Percentiles rank a stretch among this genome's conserved stretches.
Conservation (phyloP, 225 moss, liverwort and hornwort species). For the Sphagnum contortum region DNA sequence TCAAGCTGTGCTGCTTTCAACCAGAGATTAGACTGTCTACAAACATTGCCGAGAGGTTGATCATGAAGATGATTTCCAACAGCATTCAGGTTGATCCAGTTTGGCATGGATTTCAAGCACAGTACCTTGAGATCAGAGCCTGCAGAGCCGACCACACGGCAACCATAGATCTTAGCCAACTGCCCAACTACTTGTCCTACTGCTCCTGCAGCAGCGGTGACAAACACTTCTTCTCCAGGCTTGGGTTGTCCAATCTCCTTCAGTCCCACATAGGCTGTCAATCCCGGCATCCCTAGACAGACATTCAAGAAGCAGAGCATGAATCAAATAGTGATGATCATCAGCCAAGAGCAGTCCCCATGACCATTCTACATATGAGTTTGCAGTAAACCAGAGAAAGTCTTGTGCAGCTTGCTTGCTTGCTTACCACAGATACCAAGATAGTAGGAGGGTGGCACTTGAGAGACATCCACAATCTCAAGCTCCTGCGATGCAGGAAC, state of each 20-base stretch:
- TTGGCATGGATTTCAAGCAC: no score
- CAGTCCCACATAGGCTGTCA: slow-evolving; percentile 43
- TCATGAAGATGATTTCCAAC: no score
- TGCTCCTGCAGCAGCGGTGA: slow-evolving; percentile 47
- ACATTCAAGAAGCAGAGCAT: neutral
- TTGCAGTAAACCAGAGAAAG: no score
- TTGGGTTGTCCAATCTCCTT: slow-evolving; percentile 32
- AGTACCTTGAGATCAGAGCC: slow-evolving; percentile 35
- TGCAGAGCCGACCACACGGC: slow-evolving; percentile 46
- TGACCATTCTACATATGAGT: no score
- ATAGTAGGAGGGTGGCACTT: slow-evolving; percentile 2
- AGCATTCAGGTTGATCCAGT: no score
- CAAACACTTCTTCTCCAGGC: slow-evolving; percentile 44
- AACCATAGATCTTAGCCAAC: slow-evolving; percentile 43
- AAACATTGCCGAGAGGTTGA: no score
- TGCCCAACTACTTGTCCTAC: slow-evolving; percentile 61
- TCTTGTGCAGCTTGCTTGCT: neutral
- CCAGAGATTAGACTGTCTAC: no score
- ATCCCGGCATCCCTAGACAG: slow-evolving; percentile 43
- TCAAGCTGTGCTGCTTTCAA: no score
- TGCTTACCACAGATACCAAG: slow-evolving; percentile 1
- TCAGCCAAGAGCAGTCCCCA: no score
- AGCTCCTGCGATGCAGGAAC: neutral
- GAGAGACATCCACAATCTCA: neutral
- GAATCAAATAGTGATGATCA: neutral